Evolutionary conservation across 2,329 filamentous ascomycete genomes (phyloP).

Genomic region (Exophiala oligosperma): DNA sequence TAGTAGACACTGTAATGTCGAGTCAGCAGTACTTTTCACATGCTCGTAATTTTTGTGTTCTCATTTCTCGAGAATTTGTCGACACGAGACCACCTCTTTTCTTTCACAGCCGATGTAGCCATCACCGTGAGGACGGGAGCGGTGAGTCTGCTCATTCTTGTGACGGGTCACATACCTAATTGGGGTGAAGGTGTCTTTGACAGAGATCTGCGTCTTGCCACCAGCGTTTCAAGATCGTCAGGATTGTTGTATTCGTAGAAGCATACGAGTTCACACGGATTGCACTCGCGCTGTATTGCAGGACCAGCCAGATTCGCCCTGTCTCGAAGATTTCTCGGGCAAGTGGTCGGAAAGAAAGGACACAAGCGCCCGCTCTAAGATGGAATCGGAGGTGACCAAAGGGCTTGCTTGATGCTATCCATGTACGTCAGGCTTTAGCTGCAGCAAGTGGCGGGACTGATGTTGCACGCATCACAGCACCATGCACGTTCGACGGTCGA

Average conservation of each 20-base stretch:
- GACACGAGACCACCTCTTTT: no score
- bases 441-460: neutral
- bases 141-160: no score
- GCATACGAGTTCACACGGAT: no score
- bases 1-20: neutral
- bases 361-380: neutral
- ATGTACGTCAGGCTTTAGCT: neutral
- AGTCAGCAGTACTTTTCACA: conserved; percentile 2
- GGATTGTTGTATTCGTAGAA: no score
- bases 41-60: neutral
- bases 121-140: no score
- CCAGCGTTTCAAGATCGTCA: no score
- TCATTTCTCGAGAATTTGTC: neutral
- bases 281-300: no score
- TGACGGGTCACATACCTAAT: no score
- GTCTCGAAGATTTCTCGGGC: neutral
- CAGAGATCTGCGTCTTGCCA: no score
- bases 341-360: neutral
- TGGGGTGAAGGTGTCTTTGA: no score
- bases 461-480: neutral
- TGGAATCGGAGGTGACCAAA: neutral
- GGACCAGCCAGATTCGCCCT: neutral
- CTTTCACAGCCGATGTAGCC: no score
- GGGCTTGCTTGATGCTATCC: neutral
- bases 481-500: neutral